Percentiles rank a stretch among this genome's conserved stretches.
Evolutionary conservation across 495 filamentous ascomycete species (phyloP).

Genomic region (Baudoinia panamericana): DNA sequence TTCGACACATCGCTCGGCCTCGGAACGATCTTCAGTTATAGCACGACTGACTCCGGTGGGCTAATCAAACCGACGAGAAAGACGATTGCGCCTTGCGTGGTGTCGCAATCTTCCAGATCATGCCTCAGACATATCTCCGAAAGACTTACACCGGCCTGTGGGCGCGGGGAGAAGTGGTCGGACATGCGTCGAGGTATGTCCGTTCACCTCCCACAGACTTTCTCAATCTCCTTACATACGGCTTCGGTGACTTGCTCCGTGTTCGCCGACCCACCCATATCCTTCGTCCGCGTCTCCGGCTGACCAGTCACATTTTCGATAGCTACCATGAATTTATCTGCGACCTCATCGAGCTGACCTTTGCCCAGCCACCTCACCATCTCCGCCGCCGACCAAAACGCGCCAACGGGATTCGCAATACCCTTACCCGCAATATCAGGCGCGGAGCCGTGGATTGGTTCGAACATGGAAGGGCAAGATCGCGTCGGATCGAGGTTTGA

Average conservation of each 20-base stretch:
- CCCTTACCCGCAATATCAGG: constrained; percentile 63
- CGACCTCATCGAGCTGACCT: constrained; percentile 36
- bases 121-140: too few species aligned
- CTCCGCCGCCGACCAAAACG: constrained; percentile 56
- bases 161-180: too few species aligned
- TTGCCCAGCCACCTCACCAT: constrained; percentile 53
- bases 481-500: constrained; percentile 53
- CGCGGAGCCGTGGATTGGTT: constrained; percentile 55
- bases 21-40: too few species aligned
- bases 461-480: constrained; percentile 50
- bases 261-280: constrained; percentile 42
- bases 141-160: too few species aligned
- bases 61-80: too few species aligned
- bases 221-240: constrained; percentile 38
- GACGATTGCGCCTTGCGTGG: too few species aligned
- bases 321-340: constrained; percentile 41
- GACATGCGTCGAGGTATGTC: too few species aligned
- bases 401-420: constrained; percentile 57
- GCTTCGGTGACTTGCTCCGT: constrained; percentile 51
- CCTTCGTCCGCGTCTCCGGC: constrained; percentile 43
- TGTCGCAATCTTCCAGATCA: too few species aligned
- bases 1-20: too few species aligned
- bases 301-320: constrained; percentile 47
- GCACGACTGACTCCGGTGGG: too few species aligned
- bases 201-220: constrained; percentile 5